Evolutionary conservation across 345 rosid genomes (phyloP).

Genomic region (Fremontodendron californicum): DNA sequence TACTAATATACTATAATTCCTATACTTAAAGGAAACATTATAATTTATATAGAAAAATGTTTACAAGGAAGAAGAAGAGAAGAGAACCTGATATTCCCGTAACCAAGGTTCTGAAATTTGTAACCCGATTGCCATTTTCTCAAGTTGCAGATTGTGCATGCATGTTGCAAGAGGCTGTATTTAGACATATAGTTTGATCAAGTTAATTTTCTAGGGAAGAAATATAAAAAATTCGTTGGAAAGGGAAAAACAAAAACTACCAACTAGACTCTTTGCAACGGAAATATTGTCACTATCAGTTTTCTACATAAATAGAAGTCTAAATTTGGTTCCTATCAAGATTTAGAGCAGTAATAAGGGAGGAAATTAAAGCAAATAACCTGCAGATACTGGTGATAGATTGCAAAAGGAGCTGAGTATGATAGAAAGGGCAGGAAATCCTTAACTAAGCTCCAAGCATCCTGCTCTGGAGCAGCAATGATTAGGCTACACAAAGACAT

Average conservation of each 20-base stretch:
- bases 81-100: constrained; percentile 82
- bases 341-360: not conserved
- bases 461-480: constrained; percentile 81
- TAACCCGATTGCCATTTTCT: constrained; percentile 74
- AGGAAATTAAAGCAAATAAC: not conserved
- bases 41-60: no score
- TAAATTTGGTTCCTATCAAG: not conserved
- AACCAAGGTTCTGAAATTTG: constrained; percentile 97
- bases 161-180: constrained; percentile 42
- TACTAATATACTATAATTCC: not conserved
- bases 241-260: not conserved
- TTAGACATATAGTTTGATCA: not conserved
- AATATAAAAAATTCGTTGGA: not conserved
- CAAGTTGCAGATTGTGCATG: constrained; percentile 81
- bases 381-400: constrained; percentile 62
- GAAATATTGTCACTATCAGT: not conserved
- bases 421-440: constrained; percentile 72
- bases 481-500: constrained; percentile 54
- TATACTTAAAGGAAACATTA: not conserved
- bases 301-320: not conserved
- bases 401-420: constrained; percentile 84
- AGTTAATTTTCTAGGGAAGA: not conserved
- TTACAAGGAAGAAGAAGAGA: not conserved
- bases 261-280: not conserved
- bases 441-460: constrained; percentile 63